Evolutionary conservation across 1,284 basidiomycete species (phyloP).

Genomic region (Boletellus deceptivus): DNA sequence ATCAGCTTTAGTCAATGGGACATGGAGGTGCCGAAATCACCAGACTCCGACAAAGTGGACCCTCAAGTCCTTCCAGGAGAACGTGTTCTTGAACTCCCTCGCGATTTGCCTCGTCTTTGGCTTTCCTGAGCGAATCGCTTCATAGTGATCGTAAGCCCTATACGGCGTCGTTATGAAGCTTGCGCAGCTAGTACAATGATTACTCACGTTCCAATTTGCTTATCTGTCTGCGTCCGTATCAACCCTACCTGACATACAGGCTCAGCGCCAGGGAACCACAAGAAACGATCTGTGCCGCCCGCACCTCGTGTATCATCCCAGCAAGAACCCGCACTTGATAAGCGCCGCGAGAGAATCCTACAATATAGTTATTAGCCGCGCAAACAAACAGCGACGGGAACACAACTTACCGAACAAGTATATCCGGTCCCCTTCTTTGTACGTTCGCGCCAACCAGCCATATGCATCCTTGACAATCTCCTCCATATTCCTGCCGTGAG

Average conservation of each 20-base stretch:
- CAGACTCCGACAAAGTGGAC: slow-evolving; percentile 44
- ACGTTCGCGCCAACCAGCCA: slow-evolving; percentile 40
- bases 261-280: not conserved
- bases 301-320: slow-evolving; percentile 41
- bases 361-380: not conserved
- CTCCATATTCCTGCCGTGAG: slow-evolving; percentile 22
- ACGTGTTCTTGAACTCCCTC: slow-evolving; percentile 36
- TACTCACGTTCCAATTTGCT: slow-evolving; percentile 26
- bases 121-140: slow-evolving; percentile 15
- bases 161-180: not conserved
- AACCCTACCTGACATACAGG: slow-evolving; percentile 19
- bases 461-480: slow-evolving; percentile 37
- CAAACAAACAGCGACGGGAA: not conserved
- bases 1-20: not conserved
- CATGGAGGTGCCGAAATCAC: slow-evolving; percentile 17
- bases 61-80: slow-evolving; percentile 32
- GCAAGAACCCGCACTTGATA: slow-evolving; percentile 44
- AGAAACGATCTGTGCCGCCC: not conserved
- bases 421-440: slow-evolving; percentile 40
- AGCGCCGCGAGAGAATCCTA: slow-evolving; percentile 48
- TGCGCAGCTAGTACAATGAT: rapidly evolving
- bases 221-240: slow-evolving; percentile 23
- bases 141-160: slow-evolving; percentile 42
- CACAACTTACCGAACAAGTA: slow-evolving; percentile 39
- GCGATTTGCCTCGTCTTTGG: slow-evolving; percentile 17